Conservation (phyloP, 2,329 filamentous ascomycete genomes). For the Trichophyton simii region DNA sequence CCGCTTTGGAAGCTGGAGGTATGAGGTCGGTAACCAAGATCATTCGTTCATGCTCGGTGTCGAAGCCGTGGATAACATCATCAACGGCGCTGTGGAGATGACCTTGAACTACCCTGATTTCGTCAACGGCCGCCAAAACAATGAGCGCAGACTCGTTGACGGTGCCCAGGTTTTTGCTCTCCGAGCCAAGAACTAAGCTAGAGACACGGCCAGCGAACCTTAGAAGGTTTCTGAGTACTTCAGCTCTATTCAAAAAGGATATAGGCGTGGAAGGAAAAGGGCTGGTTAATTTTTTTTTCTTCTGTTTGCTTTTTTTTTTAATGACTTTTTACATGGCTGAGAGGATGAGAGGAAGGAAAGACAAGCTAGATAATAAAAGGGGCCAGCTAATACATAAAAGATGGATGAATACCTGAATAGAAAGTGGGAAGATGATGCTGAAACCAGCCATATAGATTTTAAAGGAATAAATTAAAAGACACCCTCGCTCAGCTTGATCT, state of each 20-base stretch:
- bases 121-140: conserved; percentile 61
- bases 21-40: conserved; percentile 95
- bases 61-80: conserved; percentile 80
- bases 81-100: conserved; percentile 78
- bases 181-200: background rate
- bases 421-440: background rate
- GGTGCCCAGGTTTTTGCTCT: conserved; percentile 11
- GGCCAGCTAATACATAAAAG: background rate
- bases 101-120: conserved; percentile 96
- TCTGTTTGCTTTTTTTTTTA: background rate
- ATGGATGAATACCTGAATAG: background rate
- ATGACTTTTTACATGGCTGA: background rate
- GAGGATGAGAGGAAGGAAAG: background rate
- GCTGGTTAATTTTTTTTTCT: background rate
- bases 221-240: background rate
- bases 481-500: background rate
- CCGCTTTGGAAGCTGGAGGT: conserved; percentile 95
- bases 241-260: background rate
- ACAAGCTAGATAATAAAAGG: background rate
- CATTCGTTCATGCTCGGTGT: conserved; percentile 97
- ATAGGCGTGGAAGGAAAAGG: background rate
- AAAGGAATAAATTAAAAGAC: background rate
- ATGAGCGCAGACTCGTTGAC: conserved; percentile 49
- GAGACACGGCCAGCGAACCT: background rate
- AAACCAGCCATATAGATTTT: background rate